Evolutionary conservation across 345 rosid genomes (phyloP), one percentile per base, ranked within the genome.

Genomic region (Boechera stricta): DNA sequence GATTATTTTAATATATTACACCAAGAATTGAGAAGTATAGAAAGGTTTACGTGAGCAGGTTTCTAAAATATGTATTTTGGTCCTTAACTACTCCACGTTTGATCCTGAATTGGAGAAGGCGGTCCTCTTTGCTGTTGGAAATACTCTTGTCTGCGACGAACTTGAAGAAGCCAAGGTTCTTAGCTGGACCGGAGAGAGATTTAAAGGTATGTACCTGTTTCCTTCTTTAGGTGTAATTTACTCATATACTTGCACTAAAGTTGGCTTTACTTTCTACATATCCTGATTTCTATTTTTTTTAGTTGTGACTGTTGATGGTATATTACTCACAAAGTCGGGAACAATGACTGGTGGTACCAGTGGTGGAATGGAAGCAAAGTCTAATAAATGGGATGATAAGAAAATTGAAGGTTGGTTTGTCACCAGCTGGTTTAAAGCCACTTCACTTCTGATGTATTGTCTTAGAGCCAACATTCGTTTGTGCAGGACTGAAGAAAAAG

Each of bases 301-400:
- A 95, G 99, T 92, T 87, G 99, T 95, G 59, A 95, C 97, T 69
- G 87, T 88, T 82, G 99, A 95, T 82, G 99, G 99, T 71, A 89
- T 87, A 73, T 79, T 95, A 49, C 98, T 95, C 41, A 85, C 99
- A 36, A 95, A 91, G 85, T 80, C 98, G 75, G 99, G 99, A 69
- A 95, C 98, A 77, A 95, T 95, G 99, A 95, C 98, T 81, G 99
- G 99, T 82, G 99, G 99, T 76, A 92, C 98, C 63, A 92, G 88
- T 80, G 96, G 99, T 73, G 98, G 98, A 77, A 92, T 95, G 96
- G 99, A 95, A 86, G 98, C 98, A 4, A 90, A 90, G 80, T 95
- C 98, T 53, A 95, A 86, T 63, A 87, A 95, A 77, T 92, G 99
- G 98, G 98, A 95, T 86, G 97, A 95, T 82, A 90, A 94, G 72